Evolutionary conservation across 2,329 filamentous ascomycete genomes (phyloP).

Genomic region (Stylonectria norvegica): DNA sequence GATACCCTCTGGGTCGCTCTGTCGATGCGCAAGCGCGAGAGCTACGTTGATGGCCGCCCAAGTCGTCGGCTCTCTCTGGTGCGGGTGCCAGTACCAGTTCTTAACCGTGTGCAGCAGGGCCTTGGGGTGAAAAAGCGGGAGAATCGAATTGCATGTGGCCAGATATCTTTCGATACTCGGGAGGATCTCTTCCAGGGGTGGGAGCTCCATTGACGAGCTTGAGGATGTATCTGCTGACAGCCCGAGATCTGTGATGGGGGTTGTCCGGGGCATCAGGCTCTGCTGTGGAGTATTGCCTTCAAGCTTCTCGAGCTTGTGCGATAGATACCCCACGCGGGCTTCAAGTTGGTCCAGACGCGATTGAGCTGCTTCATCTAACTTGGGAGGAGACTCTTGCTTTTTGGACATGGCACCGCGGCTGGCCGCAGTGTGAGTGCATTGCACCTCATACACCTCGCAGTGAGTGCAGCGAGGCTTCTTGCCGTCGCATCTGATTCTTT

Average conservation of each 20-base stretch:
- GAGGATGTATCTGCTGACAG: not conserved
- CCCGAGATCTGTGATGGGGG: not conserved
- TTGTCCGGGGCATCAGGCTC: not conserved
- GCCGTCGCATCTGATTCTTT: constrained; percentile 7
- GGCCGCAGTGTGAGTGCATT: not conserved
- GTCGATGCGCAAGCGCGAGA: constrained; percentile 6
- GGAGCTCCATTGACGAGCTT: not conserved
- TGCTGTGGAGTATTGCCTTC: not conserved
- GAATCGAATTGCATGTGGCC: constrained; percentile 10
- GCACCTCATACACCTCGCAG: constrained; percentile 2
- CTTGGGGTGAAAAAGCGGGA: constrained; percentile 16
- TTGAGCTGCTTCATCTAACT: not conserved
- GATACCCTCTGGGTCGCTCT: not conserved
- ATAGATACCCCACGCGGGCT: not conserved
- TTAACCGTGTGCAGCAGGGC: constrained; percentile 14
- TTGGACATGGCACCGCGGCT: not conserved
- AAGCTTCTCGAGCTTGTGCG: not conserved
- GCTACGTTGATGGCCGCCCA: constrained; percentile 23
- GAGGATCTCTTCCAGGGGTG: constrained; percentile 2
- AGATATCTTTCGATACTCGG: constrained; percentile 15
- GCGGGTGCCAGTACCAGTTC: constrained; percentile 9
- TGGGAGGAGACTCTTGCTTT: not conserved
- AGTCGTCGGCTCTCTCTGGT: not conserved
- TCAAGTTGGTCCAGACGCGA: not conserved
- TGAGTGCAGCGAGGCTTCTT: constrained; percentile 6